These are phyloP conservation scores for Candida railenensis DNA, from an alignment of 805 yeast species.

Conservation along the genomic window DNA sequence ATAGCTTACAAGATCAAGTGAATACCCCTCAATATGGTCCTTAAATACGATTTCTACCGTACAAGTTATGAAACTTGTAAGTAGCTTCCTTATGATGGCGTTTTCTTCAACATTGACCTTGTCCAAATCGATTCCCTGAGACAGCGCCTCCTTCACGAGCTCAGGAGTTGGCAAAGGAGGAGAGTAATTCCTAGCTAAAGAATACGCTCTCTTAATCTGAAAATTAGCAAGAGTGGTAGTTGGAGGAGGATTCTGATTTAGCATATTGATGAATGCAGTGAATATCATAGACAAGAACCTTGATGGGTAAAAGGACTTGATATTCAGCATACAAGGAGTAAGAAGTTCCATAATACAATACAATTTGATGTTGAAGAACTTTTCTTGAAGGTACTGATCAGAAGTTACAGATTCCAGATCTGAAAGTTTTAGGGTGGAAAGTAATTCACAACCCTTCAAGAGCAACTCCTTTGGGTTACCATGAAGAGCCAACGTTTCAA, in stretches of 20 bases:
- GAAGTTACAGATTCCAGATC: constrained; percentile 13
- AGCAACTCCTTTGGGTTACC: constrained; percentile 85
- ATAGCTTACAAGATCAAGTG: constrained; percentile 21
- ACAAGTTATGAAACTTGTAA: constrained; percentile 62
- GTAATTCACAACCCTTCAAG: constrained; percentile 65
- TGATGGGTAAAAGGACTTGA: constrained; percentile 74
- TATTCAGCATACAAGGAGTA: constrained; percentile 54
- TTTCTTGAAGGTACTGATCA: constrained; percentile 14
- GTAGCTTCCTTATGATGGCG: constrained; percentile 48
- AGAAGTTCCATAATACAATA: constrained; percentile 69
- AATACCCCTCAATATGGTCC: constrained; percentile 17
- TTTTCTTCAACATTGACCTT: constrained; percentile 35
- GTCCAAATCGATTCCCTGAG: not conserved
- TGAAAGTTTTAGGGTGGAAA: constrained; percentile 37
- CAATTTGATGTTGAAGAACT: constrained; percentile 53
- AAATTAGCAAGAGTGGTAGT: constrained; percentile 31
- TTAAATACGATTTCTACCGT: constrained; percentile 37
- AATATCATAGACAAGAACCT: constrained; percentile 72
- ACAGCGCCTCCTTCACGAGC: constrained; percentile 43
- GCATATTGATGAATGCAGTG: constrained; percentile 53
- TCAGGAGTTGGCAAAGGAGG: constrained; percentile 37
- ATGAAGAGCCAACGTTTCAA: constrained; percentile 59
- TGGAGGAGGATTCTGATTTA: constrained; percentile 33
- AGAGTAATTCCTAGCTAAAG: constrained; percentile 52
- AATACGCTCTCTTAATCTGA: constrained; percentile 59